phyloP scores from a whole-genome alignment of 129 eudicot species.

The Heracleum sosnowskyi region DNA sequence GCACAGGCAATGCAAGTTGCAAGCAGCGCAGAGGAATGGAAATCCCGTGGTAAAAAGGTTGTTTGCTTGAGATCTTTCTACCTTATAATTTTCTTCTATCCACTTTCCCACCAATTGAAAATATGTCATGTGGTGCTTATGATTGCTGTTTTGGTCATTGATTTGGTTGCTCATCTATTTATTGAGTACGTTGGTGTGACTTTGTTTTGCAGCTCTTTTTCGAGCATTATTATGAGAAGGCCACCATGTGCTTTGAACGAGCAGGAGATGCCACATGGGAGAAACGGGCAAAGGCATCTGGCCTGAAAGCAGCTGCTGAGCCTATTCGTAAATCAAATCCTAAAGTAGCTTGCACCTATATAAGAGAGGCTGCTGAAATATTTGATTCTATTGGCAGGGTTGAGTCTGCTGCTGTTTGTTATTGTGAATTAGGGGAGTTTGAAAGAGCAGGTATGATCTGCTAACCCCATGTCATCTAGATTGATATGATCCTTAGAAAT shows the following conservation, averaged over 20 bases:
- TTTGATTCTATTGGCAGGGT: slow-evolving; percentile 49
- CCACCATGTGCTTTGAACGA: too few relatives aligned
- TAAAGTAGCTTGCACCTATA: slow-evolving; percentile 26
- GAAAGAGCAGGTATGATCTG: slow-evolving; percentile 51
- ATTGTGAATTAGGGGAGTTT: slow-evolving; percentile 54
- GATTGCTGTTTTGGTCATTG: background rate
- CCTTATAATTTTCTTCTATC: too few relatives aligned
- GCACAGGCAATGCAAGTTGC: slow-evolving; percentile 73
- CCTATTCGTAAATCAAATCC: too few relatives aligned
- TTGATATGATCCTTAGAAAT: background rate
- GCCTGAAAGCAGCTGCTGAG: too few relatives aligned
- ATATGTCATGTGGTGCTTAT: background rate
- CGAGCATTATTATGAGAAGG: too few relatives aligned
- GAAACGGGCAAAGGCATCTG: too few relatives aligned
- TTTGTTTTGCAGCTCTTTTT: too few relatives aligned
- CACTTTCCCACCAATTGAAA: background rate
- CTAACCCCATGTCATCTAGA: background rate
- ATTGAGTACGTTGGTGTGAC: too few relatives aligned
- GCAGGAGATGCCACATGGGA: too few relatives aligned
- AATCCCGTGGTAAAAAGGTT: slow-evolving; percentile 57
- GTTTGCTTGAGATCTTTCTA: background rate
- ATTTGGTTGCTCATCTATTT: too few relatives aligned
- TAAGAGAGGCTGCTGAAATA: slow-evolving; percentile 64
- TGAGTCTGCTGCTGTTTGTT: slow-evolving; percentile 63
- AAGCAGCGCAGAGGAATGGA: slow-evolving; percentile 82